Base-by-base conservation (phyloP, 2,329 filamentous ascomycete genomes). In the Escovopsis sp. region DNA sequence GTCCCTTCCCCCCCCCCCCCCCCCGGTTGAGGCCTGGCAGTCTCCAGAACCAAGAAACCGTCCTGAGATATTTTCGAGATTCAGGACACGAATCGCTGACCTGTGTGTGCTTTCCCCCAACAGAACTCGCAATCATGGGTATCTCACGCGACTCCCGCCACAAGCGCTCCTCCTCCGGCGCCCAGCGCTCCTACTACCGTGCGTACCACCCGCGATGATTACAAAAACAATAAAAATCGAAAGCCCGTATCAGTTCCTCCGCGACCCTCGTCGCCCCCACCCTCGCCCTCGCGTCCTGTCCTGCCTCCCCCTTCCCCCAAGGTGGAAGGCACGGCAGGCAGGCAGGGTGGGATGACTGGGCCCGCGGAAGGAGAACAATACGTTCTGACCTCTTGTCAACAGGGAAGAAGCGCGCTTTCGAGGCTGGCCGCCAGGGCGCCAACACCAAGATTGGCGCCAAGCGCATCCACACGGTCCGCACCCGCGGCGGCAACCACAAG, bases 121-220 rank as follows among this genome's bases (percentile, higher is more conserved):
- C 12, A 39, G 30, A 30, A 73, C 75, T 73, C 72, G 80, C 80
- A 83, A 85, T 81, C 75, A 89, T 89, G 84, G 85, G 91, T 98
- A 96, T 98, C 77, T 95, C 89, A 73, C 85, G 91, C 77, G 89
- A 96, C 76, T 94, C 87, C 70, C 87, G 91, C 77, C 91, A 98
- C 82, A 98, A 98, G 85, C 88, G 91, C 75, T 88, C 87, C 72
- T 88, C 89, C 70, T 85, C 93, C 69, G 93, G 91, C 79, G 91
- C 93, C 65, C 98, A 98, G 84, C 82, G 84, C 69, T 77, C 84
- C 73, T 83, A 81, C 74, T 91, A 89, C 80, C 80, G 85, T 81
- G 73, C 73, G 77, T 82, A 65, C 54, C 47, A 57, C 28, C 28
- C 26, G 15, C 41, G 46, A 45, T 49, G 41, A 23, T 45, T 41